Conservation (phyloP, 805 yeast species). For the Saccharomycopsis sp. region DNA sequence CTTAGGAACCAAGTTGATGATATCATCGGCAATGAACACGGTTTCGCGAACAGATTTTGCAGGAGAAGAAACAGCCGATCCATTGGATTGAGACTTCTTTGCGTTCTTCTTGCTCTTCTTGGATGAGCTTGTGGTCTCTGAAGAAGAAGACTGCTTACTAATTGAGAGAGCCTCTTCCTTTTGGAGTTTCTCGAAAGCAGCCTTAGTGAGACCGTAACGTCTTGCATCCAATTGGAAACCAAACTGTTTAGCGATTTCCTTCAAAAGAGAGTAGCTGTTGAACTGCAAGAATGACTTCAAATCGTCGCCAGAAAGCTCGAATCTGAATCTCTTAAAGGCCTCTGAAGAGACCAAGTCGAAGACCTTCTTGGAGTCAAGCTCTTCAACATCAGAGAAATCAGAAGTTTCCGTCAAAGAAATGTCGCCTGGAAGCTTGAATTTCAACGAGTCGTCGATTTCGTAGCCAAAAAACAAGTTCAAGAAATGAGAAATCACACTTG, state of each 20-base stretch:
- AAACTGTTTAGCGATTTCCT: conserved; percentile 66
- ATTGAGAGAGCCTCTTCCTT: conserved; percentile 14
- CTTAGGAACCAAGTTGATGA: conserved; percentile 70
- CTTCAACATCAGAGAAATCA: conserved; percentile 23
- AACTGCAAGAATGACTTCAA: conserved; percentile 28
- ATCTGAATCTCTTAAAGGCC: conserved; percentile 59
- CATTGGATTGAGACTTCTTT: conserved; percentile 23
- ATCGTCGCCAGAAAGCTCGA: conserved; percentile 35
- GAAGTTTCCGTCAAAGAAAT: background rate
- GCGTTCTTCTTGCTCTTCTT: conserved; percentile 32
- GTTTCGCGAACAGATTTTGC: conserved; percentile 23
- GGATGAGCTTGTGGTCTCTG: conserved; percentile 4
- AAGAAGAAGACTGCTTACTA: background rate
- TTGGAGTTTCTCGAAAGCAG: conserved; percentile 29
- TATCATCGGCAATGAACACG: conserved; percentile 47
- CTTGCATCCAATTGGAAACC: conserved; percentile 80
- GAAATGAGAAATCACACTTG: conserved; percentile 60
- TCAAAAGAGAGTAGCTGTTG: conserved; percentile 35
- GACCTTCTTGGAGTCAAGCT: conserved; percentile 42
- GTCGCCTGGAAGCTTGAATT: conserved; percentile 32
- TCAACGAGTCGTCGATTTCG: conserved; percentile 36
- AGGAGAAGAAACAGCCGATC: conserved; percentile 18
- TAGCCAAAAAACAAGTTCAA: conserved; percentile 65
- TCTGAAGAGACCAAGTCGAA: conserved; percentile 41
- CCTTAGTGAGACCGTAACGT: conserved; percentile 36